Conservation (phyloP, 768 basidiomycete genomes). For the Gautieria morchelliformis region DNA sequence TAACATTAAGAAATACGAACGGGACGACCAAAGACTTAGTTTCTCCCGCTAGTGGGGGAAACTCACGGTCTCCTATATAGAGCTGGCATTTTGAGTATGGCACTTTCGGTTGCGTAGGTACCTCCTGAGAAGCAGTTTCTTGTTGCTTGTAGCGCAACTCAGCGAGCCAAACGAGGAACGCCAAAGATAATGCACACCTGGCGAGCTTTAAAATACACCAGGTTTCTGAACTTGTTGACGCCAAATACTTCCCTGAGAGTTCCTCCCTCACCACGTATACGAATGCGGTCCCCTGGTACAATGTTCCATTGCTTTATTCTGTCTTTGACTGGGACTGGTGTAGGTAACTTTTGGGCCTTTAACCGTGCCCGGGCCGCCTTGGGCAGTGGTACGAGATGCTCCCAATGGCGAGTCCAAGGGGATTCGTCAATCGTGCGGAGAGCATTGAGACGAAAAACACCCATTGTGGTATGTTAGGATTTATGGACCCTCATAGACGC, state of each 20-base stretch:
- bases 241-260: conserved; percentile 60
- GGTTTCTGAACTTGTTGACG: conserved; percentile 65
- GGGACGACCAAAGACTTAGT: conserved; percentile 10
- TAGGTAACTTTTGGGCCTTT: neutral
- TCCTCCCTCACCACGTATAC: conserved; percentile 51
- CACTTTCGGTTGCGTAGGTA: conserved; percentile 36
- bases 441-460: neutral
- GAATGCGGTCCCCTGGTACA: conserved; percentile 74
- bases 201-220: conserved; percentile 46
- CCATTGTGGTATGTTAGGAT: neutral
- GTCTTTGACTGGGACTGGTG: conserved; percentile 44
- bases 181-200: conserved; percentile 27
- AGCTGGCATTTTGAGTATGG: conserved; percentile 79
- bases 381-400: neutral
- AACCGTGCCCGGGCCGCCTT: neutral
- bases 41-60: conserved; percentile 35
- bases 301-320: conserved; percentile 84
- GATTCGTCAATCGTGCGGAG: neutral
- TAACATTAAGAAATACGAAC: conserved; percentile 2
- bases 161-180: neutral
- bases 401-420: conserved; percentile 6
- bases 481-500: conserved; percentile 7
- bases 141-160: neutral
- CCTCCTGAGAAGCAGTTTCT: conserved; percentile 5
- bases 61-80: conserved; percentile 57